Evolutionary conservation across 2,329 filamentous ascomycete genomes (phyloP).

Genomic region (Ramularia collo-cygni): DNA sequence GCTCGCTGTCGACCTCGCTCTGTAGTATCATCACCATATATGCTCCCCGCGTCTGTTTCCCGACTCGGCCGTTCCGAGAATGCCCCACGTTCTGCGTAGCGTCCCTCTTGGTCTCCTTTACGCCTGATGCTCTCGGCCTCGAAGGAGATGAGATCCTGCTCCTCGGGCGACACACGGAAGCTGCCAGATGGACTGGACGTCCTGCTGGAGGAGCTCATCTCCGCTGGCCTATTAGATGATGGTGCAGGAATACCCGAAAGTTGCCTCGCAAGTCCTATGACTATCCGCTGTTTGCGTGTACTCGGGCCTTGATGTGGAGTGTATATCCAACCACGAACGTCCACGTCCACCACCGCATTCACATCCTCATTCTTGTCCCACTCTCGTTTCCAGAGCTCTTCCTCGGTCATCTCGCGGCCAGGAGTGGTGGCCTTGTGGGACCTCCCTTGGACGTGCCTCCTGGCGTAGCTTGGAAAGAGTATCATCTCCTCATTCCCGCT

Average conservation of each 20-base stretch:
- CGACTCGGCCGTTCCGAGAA: conserved; percentile 63
- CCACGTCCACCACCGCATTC: conserved; percentile 83
- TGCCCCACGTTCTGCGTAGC: conserved; percentile 56
- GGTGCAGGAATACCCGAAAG: conserved; percentile 79
- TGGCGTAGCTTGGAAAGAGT: conserved; percentile 88
- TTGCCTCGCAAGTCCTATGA: conserved; percentile 79
- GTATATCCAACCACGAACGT: conserved; percentile 94
- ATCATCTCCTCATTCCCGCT: conserved; percentile 88
- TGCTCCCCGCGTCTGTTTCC: conserved; percentile 36
- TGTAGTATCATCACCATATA: conserved; percentile 30
- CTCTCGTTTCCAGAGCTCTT: conserved; percentile 67
- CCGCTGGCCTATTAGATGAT: conserved; percentile 32
- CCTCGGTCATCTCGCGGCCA: conserved; percentile 21
- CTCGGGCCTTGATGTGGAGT: conserved; percentile 76
- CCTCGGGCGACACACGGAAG: conserved; percentile 36
- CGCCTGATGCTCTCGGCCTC: conserved; percentile 73
- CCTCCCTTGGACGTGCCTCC: conserved; percentile 54
- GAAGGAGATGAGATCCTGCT: conserved; percentile 61
- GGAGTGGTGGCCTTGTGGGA: conserved; percentile 11
- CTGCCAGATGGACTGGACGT: conserved; percentile 36
- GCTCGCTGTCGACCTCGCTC: conserved; percentile 16
- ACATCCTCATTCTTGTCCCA: conserved; percentile 77
- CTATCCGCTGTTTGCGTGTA: conserved; percentile 76
- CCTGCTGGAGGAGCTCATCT: conserved; percentile 36
- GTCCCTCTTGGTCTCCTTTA: conserved; percentile 62